Percentiles rank a stretch among this genome's conserved stretches.
Evolutionary conservation across 2,329 filamentous ascomycete genomes (phyloP).

Genomic region (Chaetomium sp.): DNA sequence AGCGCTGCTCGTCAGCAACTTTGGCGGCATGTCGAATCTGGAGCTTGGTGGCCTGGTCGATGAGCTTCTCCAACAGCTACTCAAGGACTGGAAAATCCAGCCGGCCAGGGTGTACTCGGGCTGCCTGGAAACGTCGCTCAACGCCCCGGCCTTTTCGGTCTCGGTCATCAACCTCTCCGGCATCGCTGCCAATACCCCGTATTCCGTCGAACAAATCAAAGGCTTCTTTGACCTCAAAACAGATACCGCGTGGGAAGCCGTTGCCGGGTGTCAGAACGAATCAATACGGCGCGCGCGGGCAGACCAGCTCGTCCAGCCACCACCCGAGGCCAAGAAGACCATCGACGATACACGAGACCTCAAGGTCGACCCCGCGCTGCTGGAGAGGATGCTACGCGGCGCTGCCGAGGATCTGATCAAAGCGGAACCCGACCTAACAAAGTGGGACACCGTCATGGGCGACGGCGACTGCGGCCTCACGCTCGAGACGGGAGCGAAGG

Average conservation of each 20-base stretch:
- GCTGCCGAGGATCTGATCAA: slow-evolving; percentile 56
- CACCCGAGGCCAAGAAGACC: slow-evolving; percentile 40
- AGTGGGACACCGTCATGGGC: slow-evolving; percentile 64
- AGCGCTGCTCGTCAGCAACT: slow-evolving; percentile 60
- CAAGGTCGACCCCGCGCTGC: slow-evolving; percentile 53
- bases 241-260: slow-evolving; percentile 58
- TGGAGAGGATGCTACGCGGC: slow-evolving; percentile 58
- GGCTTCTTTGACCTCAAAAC: slow-evolving; percentile 66
- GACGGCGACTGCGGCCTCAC: slow-evolving; percentile 69
- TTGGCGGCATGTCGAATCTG: slow-evolving; percentile 60
- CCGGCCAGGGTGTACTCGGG: slow-evolving; percentile 62
- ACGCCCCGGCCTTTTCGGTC: slow-evolving; percentile 70
- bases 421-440: slow-evolving; percentile 64
- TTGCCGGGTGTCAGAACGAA: slow-evolving; percentile 49
- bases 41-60: slow-evolving; percentile 59
- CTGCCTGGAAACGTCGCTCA: slow-evolving; percentile 71
- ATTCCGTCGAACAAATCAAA: slow-evolving; percentile 58
- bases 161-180: slow-evolving; percentile 63
- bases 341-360: slow-evolving; percentile 47
- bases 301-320: slow-evolving; percentile 48
- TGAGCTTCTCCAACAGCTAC: slow-evolving; percentile 55
- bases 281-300: slow-evolving; percentile 45
- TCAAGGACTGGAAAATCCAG: slow-evolving; percentile 49
- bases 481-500: slow-evolving; percentile 55
- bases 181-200: slow-evolving; percentile 48